Base-by-base conservation (phyloP, 2,329 filamentous ascomycete genomes). In the Sordariomycetes sp. region DNA sequence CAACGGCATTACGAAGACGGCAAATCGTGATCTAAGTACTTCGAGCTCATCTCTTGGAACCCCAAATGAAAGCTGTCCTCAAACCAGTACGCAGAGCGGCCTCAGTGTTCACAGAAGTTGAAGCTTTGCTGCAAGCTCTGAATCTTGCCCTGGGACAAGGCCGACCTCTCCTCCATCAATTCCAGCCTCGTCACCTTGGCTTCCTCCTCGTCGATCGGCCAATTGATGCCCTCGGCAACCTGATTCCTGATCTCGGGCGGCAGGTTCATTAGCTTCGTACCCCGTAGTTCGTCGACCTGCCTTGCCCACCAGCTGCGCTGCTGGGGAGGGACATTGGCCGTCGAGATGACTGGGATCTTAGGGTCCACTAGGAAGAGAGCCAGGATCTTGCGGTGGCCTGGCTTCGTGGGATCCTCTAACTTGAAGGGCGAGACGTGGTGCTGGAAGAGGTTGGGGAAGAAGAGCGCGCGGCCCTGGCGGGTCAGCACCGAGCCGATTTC, bases 341-440 rank as follows among this genome's bases (percentile, higher is more conserved):
- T 66, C 2, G 57, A 59, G 36, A 63, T 50, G 53, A 66, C 35
- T 2, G 62, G 63, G 2, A 59, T 42, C 15, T 63, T 44, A 0
- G 76, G 77, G 45, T 81, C 73, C 3, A 82, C 66, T 3, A 81
- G 61, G 46, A 72, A 81, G 8, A 81, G 54, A 0, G 70, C 72
- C 4, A 81, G 53, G 31, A 79, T 71, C 46, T 73, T 72, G 14
- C 72, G 61, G 43, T 79, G 70, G 3, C 77, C 76, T 0, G 70
- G 62, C 15, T 58, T 63, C 0, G 66, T 63, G 4, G 49, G 51
- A 44, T 82, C 75, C 0, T 41, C 51, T 1, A 80, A 63, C 6
- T 49, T 40, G 42, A 79, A 79, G 1, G 66, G 59, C 6, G 53
- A 47, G 2, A 76, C 70, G 3, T 56, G 54, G 42, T 77, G 70